These are phyloP conservation scores for Penicillium fimorum DNA, from an alignment of 495 filamentous ascomycete species.

Conservation along the genomic window DNA sequence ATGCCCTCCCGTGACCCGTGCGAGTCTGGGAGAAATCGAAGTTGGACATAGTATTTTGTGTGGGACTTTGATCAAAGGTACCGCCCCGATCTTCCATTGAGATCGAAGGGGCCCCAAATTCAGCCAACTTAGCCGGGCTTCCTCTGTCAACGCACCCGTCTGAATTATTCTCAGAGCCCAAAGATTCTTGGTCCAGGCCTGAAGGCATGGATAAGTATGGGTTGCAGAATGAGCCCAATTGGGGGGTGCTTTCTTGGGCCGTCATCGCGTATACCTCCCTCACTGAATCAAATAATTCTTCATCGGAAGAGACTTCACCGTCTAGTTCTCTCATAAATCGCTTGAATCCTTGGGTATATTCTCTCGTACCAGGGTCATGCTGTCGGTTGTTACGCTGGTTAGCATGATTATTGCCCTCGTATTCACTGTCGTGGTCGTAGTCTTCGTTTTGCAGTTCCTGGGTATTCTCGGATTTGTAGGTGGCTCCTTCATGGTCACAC, in stretches of 20 bases:
- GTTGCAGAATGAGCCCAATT: not conserved
- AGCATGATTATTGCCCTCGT: not conserved
- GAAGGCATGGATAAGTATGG: not conserved
- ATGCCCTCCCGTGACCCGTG: not conserved
- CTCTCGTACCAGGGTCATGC: not conserved
- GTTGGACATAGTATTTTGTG: not conserved
- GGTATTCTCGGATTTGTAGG: not conserved
- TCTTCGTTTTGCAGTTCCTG: not conserved
- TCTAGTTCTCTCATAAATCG: not conserved
- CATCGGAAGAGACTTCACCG: not conserved
- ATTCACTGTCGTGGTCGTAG: not conserved
- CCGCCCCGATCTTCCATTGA: not conserved
- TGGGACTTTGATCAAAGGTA: not conserved
- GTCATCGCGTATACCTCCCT: not conserved
- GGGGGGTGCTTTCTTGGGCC: not conserved
- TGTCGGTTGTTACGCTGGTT: not conserved
- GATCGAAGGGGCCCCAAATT: not conserved
- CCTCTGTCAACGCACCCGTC: not conserved
- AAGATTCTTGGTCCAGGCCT: not conserved
- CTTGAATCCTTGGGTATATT: not conserved
- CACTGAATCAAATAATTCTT: not conserved
- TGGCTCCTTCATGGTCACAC: slow-evolving; percentile 15
- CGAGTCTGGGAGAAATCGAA: not conserved
- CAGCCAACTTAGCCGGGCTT: too few relatives aligned
- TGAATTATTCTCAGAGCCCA: not conserved